Evolutionary conservation across 2,329 filamentous ascomycete genomes (phyloP).

Genomic region (Aspergillus ochraceoroseus): DNA sequence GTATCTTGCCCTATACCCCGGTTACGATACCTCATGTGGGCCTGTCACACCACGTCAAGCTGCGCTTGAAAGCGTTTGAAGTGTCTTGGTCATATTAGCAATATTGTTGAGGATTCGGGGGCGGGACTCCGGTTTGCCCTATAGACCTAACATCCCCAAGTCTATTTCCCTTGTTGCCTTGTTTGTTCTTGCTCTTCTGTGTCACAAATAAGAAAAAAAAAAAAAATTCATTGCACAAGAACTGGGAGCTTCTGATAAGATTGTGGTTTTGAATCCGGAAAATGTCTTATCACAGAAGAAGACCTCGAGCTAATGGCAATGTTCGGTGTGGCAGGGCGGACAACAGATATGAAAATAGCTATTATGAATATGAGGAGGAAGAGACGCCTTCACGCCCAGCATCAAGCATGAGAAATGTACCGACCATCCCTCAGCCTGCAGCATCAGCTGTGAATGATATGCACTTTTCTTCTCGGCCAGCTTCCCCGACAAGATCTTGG

Average conservation of each 20-base stretch:
- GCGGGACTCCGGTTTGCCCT: too few species aligned
- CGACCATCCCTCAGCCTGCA: constrained; percentile 41
- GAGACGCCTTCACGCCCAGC: constrained; percentile 37
- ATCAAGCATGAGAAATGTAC: constrained; percentile 42
- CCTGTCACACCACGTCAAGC: constrained; percentile 4
- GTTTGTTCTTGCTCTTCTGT: too few species aligned
- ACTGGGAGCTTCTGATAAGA: too few species aligned
- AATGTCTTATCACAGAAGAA: constrained; percentile 11
- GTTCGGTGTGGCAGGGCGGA: constrained; percentile 13
- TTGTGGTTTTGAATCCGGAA: too few species aligned
- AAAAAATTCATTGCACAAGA: too few species aligned
- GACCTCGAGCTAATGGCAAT: constrained; percentile 17
- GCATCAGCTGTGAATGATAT: constrained; percentile 32
- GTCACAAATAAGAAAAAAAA: too few species aligned
- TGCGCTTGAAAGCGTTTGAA: not conserved
- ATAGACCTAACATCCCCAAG: too few species aligned
- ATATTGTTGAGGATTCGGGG: not conserved
- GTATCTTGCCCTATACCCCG: constrained; percentile 6
- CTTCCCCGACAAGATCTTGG: constrained; percentile 49
- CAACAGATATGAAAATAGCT: constrained; percentile 12
- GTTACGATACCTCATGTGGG: constrained; percentile 9
- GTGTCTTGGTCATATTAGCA: not conserved
- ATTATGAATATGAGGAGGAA: constrained; percentile 19
- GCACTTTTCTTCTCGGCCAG: constrained; percentile 38
- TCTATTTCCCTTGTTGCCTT: too few species aligned